Percentiles rank a stretch among this genome's conserved stretches.
Conservation (phyloP, 1,284 basidiomycete genomes). For the Cryptococcus sp. region DNA sequence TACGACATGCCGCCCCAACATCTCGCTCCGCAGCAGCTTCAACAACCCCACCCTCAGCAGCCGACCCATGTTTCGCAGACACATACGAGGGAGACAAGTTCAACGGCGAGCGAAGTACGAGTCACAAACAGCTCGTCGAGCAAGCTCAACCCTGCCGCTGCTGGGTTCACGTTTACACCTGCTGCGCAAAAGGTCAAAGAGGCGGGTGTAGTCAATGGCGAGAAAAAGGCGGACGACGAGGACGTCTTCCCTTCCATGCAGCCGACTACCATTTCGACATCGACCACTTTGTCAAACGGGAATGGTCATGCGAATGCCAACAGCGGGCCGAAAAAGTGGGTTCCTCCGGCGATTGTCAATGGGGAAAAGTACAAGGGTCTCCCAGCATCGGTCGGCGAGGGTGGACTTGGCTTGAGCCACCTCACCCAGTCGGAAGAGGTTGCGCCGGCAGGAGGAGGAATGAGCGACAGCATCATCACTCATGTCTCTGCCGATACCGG, state of each 20-base stretch:
- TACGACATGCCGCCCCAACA: constrained; percentile 6
- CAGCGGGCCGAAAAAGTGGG: constrained; percentile 1
- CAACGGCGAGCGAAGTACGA: not conserved
- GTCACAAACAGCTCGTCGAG: constrained; percentile 2
- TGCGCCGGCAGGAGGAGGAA: no score
- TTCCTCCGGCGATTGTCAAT: constrained; percentile 12
- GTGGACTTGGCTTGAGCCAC: no score
- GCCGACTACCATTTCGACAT: not conserved
- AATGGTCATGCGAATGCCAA: not conserved
- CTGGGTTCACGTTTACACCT: constrained; percentile 30
- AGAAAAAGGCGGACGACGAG: not conserved
- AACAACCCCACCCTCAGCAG: constrained; percentile 4
- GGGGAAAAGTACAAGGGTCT: constrained; percentile 22
- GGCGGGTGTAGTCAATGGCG: not conserved
- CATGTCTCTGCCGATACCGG: no score
- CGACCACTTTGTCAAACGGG: not conserved
- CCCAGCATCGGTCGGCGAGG: no score
- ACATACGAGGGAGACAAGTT: constrained; percentile 3
- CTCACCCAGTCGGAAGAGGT: no score
- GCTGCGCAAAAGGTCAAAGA: not conserved
- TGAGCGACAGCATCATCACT: no score
- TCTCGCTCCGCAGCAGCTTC: constrained; percentile 6
- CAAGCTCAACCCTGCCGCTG: constrained; percentile 41
- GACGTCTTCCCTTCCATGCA: not conserved
- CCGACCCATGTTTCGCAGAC: not conserved